phyloP scores from a whole-genome alignment of 148 eudicot genomes.

The Camellia granthamiana region DNA sequence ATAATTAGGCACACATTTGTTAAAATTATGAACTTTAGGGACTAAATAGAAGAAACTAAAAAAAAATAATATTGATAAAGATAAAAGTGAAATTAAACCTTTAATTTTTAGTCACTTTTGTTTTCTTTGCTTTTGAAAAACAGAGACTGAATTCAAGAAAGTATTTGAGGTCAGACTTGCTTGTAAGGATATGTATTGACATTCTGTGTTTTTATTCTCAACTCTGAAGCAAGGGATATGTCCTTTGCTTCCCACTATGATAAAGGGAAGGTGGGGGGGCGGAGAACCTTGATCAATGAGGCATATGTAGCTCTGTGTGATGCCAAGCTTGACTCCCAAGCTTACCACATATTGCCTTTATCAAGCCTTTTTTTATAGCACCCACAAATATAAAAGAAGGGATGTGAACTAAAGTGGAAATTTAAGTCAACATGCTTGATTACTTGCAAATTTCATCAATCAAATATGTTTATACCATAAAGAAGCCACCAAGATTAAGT shows the following conservation, averaged over 20 bases:
- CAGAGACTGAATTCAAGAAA: neutral
- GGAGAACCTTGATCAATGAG: conserved; percentile 21
- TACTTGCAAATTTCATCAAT: too few relatives aligned
- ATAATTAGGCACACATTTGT: too few relatives aligned
- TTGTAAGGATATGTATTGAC: conserved; percentile 7
- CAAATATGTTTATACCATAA: too few relatives aligned
- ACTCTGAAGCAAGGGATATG: conserved; percentile 36
- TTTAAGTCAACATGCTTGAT: too few relatives aligned
- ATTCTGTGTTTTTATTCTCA: neutral
- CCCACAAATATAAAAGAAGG: neutral
- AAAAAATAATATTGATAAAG: too few relatives aligned
- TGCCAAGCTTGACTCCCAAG: conserved; percentile 61
- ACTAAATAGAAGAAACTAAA: too few relatives aligned
- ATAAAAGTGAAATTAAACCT: too few relatives aligned
- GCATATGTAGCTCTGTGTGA: conserved; percentile 30
- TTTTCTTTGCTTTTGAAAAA: neutral
- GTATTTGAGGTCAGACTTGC: neutral
- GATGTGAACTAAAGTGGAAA: neutral
- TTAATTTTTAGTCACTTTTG: neutral
- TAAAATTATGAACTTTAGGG: too few relatives aligned
- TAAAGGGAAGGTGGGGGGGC: conserved; percentile 29
- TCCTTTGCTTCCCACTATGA: conserved; percentile 50
- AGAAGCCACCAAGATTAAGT: too few relatives aligned
- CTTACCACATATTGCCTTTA: conserved; percentile 14
- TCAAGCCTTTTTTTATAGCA: neutral